A percentile compares a stretch with the other conserved stretches of the same genome.
Conservation (phyloP, 495 filamentous ascomycete genomes). For the Tuber indicum region DNA sequence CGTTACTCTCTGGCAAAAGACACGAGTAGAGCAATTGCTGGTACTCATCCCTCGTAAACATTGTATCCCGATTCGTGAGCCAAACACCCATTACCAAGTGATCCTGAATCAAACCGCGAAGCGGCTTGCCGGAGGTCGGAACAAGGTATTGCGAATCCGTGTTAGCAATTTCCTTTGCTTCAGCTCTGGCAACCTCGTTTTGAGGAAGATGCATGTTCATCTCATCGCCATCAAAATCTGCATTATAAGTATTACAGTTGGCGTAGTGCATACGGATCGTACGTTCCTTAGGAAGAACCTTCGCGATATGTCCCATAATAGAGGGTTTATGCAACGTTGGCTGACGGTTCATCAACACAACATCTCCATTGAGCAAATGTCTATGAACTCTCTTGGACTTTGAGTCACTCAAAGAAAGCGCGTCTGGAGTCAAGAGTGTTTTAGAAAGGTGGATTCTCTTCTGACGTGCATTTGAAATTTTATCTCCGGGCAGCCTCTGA, state of each 20-base stretch:
- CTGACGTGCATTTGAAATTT: slow-evolving; percentile 76
- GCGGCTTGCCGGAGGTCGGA: slow-evolving; percentile 84
- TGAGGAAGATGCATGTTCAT: slow-evolving; percentile 99
- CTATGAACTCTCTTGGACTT: slow-evolving; percentile 95
- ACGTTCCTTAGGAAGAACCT: slow-evolving; percentile 86
- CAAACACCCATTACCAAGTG: slow-evolving; percentile 91
- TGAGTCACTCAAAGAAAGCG: slow-evolving; percentile 62
- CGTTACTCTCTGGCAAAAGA: slow-evolving; percentile 78
- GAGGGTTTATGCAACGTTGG: slow-evolving; percentile 99
- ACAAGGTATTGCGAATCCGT: slow-evolving; percentile 97
- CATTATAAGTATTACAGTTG: slow-evolving; percentile 99
- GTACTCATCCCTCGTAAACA: slow-evolving; percentile 82
- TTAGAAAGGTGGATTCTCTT: slow-evolving; percentile 38
- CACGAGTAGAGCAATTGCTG: slow-evolving; percentile 87
- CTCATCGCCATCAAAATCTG: slow-evolving; percentile 99
- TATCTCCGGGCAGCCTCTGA: slow-evolving; percentile 79
- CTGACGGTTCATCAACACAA: slow-evolving; percentile 98
- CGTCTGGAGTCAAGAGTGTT: slow-evolving; percentile 73
- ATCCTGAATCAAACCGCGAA: slow-evolving; percentile 97
- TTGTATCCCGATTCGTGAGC: slow-evolving; percentile 86
- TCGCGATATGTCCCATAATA: slow-evolving; percentile 95
- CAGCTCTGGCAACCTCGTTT: slow-evolving; percentile 85
- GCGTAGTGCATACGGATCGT: slow-evolving; percentile 99
- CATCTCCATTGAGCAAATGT: slow-evolving; percentile 91
- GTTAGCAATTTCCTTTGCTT: slow-evolving; percentile 86